Base-by-base conservation (phyloP, 1,284 basidiomycete species). In the Apiotrichum mycotoxinovorans region DNA sequence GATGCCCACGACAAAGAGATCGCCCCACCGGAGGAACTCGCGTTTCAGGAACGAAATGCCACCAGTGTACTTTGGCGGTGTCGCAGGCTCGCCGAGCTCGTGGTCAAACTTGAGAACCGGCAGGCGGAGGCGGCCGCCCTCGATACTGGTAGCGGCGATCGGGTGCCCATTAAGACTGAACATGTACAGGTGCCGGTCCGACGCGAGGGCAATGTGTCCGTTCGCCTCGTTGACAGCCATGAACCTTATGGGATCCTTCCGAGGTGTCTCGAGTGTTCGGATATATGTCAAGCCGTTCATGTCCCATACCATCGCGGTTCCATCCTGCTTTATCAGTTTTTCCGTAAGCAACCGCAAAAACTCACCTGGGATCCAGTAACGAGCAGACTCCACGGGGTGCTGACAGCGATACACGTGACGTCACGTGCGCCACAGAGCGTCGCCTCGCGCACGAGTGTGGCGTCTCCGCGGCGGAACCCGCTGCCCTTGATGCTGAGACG, bases 251-350 rank as follows among this genome's bases (percentile, higher is more conserved):
- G 83, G 80, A 26, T 81, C 78, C 1, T 73, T 65, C 12, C 81
- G 82, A 1, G 62, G 62, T 55, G 91, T 87, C 82, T 84, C 84
- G 35, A 91, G 85, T 0, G 87, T 87, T 52, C 86, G 79, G 15
- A 87, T 83, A 64, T 92, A 92, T 1, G 84, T 78, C 17, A 87
- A 85, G 40, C 86, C 81, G 68, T 97, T 96, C 54, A 91, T 80
- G 71, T 97, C 94, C 94, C 94, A 98, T 9, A 96, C 66, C 17
- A 87, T 87, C 0, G 87, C 91, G 57, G 85, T 89, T 1, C 89
- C 87, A 66, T 96, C 91, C 64, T 73, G 56, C 37, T 1, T 11
- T 15, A 46, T 22, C 26, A 25, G 30, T n/a, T 38, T 9, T 38
- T 22, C 17, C 34, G 51, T n/a, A n/a, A n/a, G n/a, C n/a, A n/a